These are phyloP conservation scores for Ceratonia siliqua DNA, from an alignment of 306 rosid species.

Conservation along the genomic window DNA sequence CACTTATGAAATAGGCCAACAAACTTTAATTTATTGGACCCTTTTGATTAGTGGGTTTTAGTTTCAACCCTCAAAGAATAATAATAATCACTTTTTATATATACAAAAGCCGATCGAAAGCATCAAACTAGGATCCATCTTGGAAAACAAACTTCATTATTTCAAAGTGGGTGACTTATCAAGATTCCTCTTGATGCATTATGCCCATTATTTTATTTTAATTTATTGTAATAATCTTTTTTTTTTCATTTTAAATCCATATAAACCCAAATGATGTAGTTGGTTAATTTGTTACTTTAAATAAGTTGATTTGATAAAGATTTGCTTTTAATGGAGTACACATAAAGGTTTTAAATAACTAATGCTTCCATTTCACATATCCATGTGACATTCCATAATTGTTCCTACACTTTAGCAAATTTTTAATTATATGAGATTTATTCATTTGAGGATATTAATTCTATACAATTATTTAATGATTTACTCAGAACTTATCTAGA, in stretches of 20 bases:
- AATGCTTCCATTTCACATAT: background rate
- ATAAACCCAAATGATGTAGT: too few relatives aligned
- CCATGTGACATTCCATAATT: background rate
- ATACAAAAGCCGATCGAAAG: slow-evolving; percentile 7
- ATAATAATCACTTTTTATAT: background rate
- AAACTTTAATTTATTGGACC: background rate
- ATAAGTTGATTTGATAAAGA: background rate
- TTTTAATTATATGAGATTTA: background rate
- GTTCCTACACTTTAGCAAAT: background rate
- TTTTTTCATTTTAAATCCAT: background rate
- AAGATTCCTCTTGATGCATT: slow-evolving; percentile 11
- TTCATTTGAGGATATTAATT: background rate
- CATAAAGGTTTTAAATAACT: too few relatives aligned
- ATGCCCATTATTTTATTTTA: background rate
- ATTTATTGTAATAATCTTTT: background rate
- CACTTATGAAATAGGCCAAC: background rate
- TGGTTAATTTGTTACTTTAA: background rate
- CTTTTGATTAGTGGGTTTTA: slow-evolving; percentile 12
- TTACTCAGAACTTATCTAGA: too few relatives aligned
- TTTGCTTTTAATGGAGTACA: too few relatives aligned
- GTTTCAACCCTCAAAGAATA: background rate
- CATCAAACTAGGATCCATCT: slow-evolving; percentile 7
- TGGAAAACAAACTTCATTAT: slow-evolving; percentile 9
- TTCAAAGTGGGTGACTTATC: slow-evolving; percentile 7
- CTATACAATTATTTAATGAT: too few relatives aligned